Percentiles rank a stretch among this genome's conserved stretches.
Evolutionary conservation across 768 basidiomycete species (phyloP).

Genomic region (Strobilomyces echinocephalus): DNA sequence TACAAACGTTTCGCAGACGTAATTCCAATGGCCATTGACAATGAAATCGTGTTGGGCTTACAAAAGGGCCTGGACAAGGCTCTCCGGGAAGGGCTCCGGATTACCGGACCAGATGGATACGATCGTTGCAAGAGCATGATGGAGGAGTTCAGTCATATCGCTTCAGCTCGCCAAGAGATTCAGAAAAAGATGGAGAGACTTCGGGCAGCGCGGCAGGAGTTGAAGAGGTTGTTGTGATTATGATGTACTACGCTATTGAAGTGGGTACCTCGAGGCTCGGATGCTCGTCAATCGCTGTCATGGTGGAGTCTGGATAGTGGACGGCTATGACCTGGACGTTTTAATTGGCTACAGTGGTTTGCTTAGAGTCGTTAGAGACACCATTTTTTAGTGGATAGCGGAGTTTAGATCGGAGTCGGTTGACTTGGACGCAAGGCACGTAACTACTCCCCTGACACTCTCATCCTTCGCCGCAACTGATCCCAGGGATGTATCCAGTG

Average conservation of each 20-base stretch:
- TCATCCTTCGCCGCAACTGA: too few species aligned
- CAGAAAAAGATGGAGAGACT: slow-evolving; percentile 49
- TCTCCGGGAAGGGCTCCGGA: slow-evolving; percentile 45
- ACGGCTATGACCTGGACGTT: too few species aligned
- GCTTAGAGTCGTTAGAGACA: too few species aligned
- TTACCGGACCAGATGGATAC: neutral
- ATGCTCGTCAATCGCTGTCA: too few species aligned
- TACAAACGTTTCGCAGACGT: slow-evolving; percentile 42
- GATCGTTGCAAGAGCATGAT: slow-evolving; percentile 48
- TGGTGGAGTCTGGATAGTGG: too few species aligned
- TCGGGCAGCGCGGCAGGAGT: slow-evolving; percentile 40
- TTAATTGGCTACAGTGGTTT: too few species aligned
- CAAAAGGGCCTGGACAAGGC: slow-evolving; percentile 41
- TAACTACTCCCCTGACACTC: too few species aligned
- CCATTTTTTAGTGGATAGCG: too few species aligned
- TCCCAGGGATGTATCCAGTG: too few species aligned
- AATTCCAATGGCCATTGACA: slow-evolving; percentile 27
- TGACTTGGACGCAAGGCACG: too few species aligned
- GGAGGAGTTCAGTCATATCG: slow-evolving; percentile 44
- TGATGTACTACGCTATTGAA: neutral
- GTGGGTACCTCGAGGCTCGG: neutral
- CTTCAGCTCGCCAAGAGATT: slow-evolving; percentile 44
- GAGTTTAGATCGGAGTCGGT: too few species aligned
- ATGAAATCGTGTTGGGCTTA: slow-evolving; percentile 41
- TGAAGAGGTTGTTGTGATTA: slow-evolving; percentile 21